These are phyloP conservation scores for Paxillus rubicundulus DNA, from an alignment of 768 basidiomycete genomes.

Conservation along the genomic window DNA sequence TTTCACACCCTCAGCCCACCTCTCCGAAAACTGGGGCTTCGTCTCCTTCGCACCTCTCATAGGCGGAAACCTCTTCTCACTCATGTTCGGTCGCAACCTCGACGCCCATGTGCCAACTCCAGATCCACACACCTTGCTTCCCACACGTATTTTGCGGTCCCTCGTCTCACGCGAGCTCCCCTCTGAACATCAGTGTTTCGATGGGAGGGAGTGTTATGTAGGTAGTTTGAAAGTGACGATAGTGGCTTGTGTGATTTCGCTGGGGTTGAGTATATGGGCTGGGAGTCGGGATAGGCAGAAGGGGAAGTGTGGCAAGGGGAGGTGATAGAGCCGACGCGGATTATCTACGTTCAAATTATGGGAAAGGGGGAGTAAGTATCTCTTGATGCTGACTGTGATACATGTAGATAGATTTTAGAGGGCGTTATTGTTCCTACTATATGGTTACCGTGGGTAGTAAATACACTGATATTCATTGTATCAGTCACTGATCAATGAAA, in stretches of 20 bases:
- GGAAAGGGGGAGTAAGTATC: too few species aligned
- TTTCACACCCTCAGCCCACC: slow-evolving; percentile 46
- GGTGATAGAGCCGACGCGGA: too few species aligned
- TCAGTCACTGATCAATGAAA: too few species aligned
- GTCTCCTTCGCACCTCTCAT: too few species aligned
- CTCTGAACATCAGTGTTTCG: slow-evolving; percentile 47
- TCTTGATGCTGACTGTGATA: too few species aligned
- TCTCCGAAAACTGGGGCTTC: slow-evolving; percentile 87
- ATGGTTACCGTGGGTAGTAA: too few species aligned
- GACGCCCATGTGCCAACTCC: slow-evolving; percentile 57
- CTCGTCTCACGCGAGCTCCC: slow-evolving; percentile 17
- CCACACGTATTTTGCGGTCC: not conserved
- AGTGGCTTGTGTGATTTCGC: slow-evolving; percentile 34
- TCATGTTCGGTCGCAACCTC: slow-evolving; percentile 77
- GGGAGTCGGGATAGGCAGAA: slow-evolving; percentile 33
- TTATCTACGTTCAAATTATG: too few species aligned
- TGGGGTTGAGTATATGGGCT: slow-evolving; percentile 37
- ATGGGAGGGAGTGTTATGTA: slow-evolving; percentile 60
- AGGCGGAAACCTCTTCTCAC: slow-evolving; percentile 84
- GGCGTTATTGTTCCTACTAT: too few species aligned
- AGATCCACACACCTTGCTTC: not conserved
- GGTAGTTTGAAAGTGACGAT: slow-evolving; percentile 51
- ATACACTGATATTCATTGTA: too few species aligned
- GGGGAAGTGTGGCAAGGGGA: too few species aligned
- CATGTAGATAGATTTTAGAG: too few species aligned